Conservation (phyloP, 441 rosid genomes). For the Breynia disticha region DNA sequence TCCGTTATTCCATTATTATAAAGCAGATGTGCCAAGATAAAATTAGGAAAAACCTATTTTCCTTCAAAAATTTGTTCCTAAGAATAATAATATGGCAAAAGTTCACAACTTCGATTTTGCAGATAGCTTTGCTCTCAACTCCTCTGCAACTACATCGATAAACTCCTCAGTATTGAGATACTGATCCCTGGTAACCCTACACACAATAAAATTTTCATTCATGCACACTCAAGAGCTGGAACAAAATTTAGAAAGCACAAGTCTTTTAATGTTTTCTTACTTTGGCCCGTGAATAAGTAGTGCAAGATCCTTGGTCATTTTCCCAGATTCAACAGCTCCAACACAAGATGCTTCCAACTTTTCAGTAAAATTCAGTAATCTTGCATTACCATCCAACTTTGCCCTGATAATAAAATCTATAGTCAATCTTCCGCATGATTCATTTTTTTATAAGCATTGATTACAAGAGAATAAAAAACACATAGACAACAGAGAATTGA, state of each 20-base stretch:
- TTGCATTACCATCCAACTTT: constrained; percentile 56
- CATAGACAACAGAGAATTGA: too few relatives aligned
- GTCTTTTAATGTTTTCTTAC: constrained; percentile 23
- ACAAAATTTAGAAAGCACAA: neutral
- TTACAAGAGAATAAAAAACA: neutral
- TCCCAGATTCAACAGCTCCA: constrained; percentile 72
- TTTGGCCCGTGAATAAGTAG: constrained; percentile 69
- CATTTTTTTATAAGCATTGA: neutral
- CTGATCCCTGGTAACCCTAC: constrained; percentile 48
- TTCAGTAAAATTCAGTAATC: constrained; percentile 54
- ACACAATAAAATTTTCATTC: constrained; percentile 3
- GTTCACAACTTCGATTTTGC: constrained; percentile 29
- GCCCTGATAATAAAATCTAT: constrained; percentile 43
- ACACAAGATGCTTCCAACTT: constrained; percentile 76
- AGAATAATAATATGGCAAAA: neutral
- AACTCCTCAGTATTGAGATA: constrained; percentile 75
- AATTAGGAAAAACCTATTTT: neutral
- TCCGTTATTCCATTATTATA: too few relatives aligned
- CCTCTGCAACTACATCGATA: constrained; percentile 68
- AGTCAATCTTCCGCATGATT: constrained; percentile 5
- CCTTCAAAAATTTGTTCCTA: neutral
- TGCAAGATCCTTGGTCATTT: constrained; percentile 98
- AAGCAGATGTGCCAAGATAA: too few relatives aligned
- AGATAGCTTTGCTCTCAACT: constrained; percentile 39
- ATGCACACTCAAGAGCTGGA: neutral